phyloP scores from a whole-genome alignment of 306 rosid species.

The Clitoria ternatea region DNA sequence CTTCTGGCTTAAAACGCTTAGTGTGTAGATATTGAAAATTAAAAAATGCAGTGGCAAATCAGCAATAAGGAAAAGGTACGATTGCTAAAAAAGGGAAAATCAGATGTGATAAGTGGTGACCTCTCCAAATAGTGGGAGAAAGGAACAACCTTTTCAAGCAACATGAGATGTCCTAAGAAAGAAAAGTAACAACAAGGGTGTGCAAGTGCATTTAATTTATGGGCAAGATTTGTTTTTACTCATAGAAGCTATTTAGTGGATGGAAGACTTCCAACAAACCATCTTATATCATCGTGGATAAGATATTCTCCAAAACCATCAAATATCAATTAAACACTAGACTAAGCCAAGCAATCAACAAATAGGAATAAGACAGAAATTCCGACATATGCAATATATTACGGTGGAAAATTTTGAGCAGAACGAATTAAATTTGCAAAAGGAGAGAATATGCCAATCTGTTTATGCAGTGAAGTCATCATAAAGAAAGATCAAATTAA shows the following conservation, averaged over 20 bases:
- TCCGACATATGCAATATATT: background rate
- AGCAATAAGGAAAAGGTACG: background rate
- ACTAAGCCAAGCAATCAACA: background rate
- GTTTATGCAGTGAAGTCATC: background rate
- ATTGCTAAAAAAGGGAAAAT: background rate
- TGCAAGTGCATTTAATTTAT: no score
- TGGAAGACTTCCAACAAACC: background rate
- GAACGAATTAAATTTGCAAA: background rate
- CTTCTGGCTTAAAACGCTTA: background rate
- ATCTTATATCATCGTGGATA: background rate
- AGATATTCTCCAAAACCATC: slow-evolving; percentile 1
- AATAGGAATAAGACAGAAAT: background rate
- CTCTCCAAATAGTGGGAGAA: background rate
- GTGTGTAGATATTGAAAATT: background rate
- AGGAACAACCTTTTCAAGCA: background rate
- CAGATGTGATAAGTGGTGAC: background rate
- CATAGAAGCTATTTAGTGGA: background rate
- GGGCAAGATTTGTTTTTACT: slow-evolving; percentile 1
- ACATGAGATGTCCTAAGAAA: background rate
- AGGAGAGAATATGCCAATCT: background rate
- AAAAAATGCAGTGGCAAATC: background rate
- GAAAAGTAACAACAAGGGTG: slow-evolving; percentile 8
- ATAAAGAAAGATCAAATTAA: background rate
- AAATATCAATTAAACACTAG: background rate
- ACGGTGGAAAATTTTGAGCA: background rate